Evolutionary conservation across 2,329 filamentous ascomycete species (phyloP), one percentile per base, ranked within the genome.

Genomic region (Huntiella moniliformis): DNA sequence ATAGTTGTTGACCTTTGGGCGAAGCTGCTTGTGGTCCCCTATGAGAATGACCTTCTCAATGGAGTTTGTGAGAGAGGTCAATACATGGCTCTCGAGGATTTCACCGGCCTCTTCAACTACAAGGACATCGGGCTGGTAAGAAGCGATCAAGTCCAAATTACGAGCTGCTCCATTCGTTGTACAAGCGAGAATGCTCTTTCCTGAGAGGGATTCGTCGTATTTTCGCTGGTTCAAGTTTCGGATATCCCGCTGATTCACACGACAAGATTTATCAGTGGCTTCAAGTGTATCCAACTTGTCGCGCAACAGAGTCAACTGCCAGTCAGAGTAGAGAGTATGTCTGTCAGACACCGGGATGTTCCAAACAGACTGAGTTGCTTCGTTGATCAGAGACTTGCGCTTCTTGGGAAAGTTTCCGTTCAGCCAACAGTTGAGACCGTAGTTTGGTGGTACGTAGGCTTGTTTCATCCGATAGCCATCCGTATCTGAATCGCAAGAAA

Each of bases 61-160:
- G 0, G 66, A 58, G 0, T 67, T 56, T 0, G 65, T 62, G 47
- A 84, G 53, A 0, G 79, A 70, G 0, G 79, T 71, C 0, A 84
- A 57, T 1, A 80, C 63, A 35, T 51, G 50, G 13, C 48, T 49
- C 56, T 85, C 80, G 0, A 83, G 62, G 3, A 85, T 80, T 51
- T 85, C 79, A 1, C 78, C 80, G 0, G 79, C 80, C 57, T 85
- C 80, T 56, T 85, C 80, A 0, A 82, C 71, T 0, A 86, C 55
- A 1, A 83, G 58, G 2, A 82, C 63, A 1, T 74, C 73, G 0
- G 77, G 75, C 0, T 60, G 57, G 0, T 69, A 70, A 1, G 65
- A 61, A 4, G 65, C 15, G 13, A 85, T 65, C 1, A 71, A 61
- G 0, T 67, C 58, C 0, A 65, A 59, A 43, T 79, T 70, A 58